A percentile compares a stretch with the other conserved stretches of the same genome.
phyloP scores from a whole-genome alignment of 2,329 filamentous ascomycete genomes.

The Hypoxylon sp. region DNA sequence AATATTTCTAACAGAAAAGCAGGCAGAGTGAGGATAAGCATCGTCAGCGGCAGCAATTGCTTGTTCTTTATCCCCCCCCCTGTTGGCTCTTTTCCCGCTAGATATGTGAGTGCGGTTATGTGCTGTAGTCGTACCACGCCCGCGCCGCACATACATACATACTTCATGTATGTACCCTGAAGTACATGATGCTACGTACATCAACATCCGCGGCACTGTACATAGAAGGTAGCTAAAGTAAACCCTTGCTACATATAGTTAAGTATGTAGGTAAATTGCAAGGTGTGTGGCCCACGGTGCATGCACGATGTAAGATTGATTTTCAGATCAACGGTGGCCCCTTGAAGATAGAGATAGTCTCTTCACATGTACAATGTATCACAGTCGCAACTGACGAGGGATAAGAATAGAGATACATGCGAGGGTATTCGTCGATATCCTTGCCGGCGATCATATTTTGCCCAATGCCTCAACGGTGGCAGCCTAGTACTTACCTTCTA shows the following conservation, averaged over 20 bases:
- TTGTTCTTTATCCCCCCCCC: slow-evolving; percentile 25
- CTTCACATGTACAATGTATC: slow-evolving; percentile 28
- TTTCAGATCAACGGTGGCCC: slow-evolving; percentile 42
- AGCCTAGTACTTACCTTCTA: too few species aligned
- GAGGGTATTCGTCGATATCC: slow-evolving; percentile 25
- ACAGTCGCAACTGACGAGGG: slow-evolving; percentile 4
- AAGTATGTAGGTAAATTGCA: slow-evolving; percentile 32
- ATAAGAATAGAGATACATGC: slow-evolving; percentile 25
- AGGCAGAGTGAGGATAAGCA: slow-evolving; percentile 19
- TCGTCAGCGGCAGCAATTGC: slow-evolving; percentile 24
- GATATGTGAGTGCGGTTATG: slow-evolving; percentile 48
- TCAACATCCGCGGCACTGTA: slow-evolving; percentile 31
- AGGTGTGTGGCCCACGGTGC: slow-evolving; percentile 41
- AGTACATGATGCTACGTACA: slow-evolving; percentile 37
- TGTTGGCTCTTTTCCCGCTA: slow-evolving; percentile 41
- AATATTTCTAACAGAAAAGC: too few species aligned
- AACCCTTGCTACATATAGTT: slow-evolving; percentile 21
- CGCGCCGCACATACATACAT: slow-evolving; percentile 38
- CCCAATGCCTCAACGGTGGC: slow-evolving; percentile 20
- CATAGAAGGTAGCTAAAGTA: slow-evolving; percentile 35
- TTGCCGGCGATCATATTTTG: slow-evolving; percentile 37
- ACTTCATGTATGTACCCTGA: slow-evolving; percentile 30
- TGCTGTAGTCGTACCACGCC: slow-evolving; percentile 44
- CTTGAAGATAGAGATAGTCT: slow-evolving; percentile 30
- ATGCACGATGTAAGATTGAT: slow-evolving; percentile 49